Percentiles rank a stretch among this genome's conserved stretches.
phyloP scores from a whole-genome alignment of 805 yeast genomes.

The Candida peoriensis region DNA sequence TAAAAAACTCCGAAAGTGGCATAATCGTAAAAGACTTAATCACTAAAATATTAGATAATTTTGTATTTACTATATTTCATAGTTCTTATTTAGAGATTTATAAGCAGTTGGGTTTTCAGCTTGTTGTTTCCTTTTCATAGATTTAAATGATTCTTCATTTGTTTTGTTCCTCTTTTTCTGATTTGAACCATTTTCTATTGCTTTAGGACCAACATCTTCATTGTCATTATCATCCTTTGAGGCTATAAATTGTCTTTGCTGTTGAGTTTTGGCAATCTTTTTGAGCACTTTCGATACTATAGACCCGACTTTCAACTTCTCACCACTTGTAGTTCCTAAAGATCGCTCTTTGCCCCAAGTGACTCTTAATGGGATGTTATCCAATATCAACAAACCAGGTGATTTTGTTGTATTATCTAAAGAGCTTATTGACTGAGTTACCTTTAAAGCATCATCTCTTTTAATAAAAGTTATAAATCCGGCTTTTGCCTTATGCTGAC shows the following conservation, averaged over 20 bases:
- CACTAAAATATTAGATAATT: too few relatives aligned
- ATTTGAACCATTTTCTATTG: too few relatives aligned
- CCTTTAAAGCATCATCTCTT: conserved; percentile 44
- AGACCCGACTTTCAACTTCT: conserved; percentile 41
- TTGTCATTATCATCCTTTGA: too few relatives aligned
- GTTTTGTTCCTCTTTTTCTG: conserved; percentile 2
- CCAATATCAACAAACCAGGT: conserved; percentile 32
- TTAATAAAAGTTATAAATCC: conserved; percentile 56
- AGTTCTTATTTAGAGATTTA: too few relatives aligned
- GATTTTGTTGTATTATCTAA: conserved; percentile 7
- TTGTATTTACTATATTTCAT: too few relatives aligned
- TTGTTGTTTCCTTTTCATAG: too few relatives aligned
- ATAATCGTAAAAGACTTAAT: too few relatives aligned
- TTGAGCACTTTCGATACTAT: conserved; percentile 50
- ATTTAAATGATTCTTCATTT: background rate
- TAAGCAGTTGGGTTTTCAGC: too few relatives aligned
- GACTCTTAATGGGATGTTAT: conserved; percentile 42
- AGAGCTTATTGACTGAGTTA: conserved; percentile 29
- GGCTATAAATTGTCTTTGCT: conserved; percentile 18
- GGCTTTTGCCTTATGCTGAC: conserved; percentile 55
- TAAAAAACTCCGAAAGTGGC: too few relatives aligned
- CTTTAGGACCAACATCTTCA: too few relatives aligned
- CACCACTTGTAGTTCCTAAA: conserved; percentile 38
- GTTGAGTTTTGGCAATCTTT: conserved; percentile 30
- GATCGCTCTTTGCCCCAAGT: conserved; percentile 49